Base-by-base conservation (phyloP, 2,329 filamentous ascomycete genomes). In the Diaporthe sp. region DNA sequence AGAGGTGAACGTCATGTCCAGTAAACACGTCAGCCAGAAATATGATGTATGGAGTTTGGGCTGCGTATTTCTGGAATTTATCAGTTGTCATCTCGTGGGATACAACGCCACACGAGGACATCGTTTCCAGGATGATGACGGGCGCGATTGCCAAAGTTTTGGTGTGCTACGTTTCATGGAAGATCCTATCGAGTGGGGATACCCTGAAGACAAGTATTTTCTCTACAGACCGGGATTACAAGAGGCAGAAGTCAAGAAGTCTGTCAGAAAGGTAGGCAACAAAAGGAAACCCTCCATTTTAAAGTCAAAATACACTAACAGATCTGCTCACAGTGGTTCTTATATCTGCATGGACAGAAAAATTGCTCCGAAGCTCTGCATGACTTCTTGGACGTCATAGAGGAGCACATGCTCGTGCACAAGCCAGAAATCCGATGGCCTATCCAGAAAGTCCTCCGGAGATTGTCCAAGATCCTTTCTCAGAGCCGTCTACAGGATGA, bases 41-140 rank as follows among this genome's bases (percentile, higher is more conserved):
- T 69, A 69, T 12, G 66, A 69, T 30, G n/a, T 42, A 1, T 55
- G 66, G 50, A 69, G 66, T 17, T 13, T 55, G 25, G 66, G 35
- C 15, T 69, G 50, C 10, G 66, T 69, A 5, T 69, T 69, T 28
- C n/a, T 69, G 33, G 50, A 55, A 25, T 55, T 55, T 17, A 42
- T 42, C 35, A 69, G 50, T 10, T 69, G 47, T 33, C 15, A 55
- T 25, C 66, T 69, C n/a, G 5, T 69, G 5, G 47, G 66, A 13
- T 30, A 55, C 10, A 15, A 69, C 7, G 66, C 66, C 13, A 69
- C 66, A 8, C 45, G 33, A 19, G 50, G 50, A n/a, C 4, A 55
- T 3, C 35, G 19, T n/a, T 55, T 55, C 33, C 4, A 12, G n/a
- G 66, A 13, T 2, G 8, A 7, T 13, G 47, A 55, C 8, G 50